phyloP scores from a whole-genome alignment of 371 early-diverging fungal species.

The Quaeritorhiza haematococci region DNA sequence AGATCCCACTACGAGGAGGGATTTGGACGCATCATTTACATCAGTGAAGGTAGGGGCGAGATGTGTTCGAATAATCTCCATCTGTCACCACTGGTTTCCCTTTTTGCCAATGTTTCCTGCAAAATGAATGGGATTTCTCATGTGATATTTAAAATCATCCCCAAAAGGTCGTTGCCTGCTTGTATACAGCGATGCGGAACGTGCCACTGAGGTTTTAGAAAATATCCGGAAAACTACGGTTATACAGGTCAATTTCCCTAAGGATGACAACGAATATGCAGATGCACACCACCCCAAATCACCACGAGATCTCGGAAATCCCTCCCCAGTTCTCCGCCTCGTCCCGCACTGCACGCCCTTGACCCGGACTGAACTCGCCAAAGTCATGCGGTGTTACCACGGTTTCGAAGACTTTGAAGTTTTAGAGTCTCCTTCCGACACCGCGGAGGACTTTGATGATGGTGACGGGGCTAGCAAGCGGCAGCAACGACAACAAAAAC shows the following conservation, averaged over 20 bases:
- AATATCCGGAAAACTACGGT: background rate
- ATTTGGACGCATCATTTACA: conserved; percentile 9
- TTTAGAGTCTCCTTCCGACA: background rate
- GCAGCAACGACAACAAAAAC: background rate
- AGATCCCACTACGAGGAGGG: conserved; percentile 3
- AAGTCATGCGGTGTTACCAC: conserved; percentile 10
- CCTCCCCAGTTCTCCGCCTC: conserved; percentile 13
- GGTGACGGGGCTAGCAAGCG: background rate
- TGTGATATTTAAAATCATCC: background rate
- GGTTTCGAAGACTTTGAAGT: conserved; percentile 12
- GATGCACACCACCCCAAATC: background rate
- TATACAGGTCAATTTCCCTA: conserved; percentile 1
- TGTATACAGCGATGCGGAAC: background rate
- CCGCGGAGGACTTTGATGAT: background rate
- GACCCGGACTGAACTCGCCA: conserved; percentile 8
- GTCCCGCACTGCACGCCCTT: background rate
- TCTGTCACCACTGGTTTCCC: background rate
- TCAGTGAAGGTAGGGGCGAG: conserved; percentile 7
- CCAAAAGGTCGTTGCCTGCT: conserved; percentile 5
- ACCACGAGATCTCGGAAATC: background rate
- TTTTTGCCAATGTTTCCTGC: background rate
- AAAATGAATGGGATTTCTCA: background rate
- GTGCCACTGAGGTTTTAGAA: conserved; percentile 4
- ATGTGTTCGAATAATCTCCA: background rate
- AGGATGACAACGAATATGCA: conserved; percentile 4